Evolutionary conservation across 768 basidiomycete species (phyloP).

Genomic region (Pisolithus albus): DNA sequence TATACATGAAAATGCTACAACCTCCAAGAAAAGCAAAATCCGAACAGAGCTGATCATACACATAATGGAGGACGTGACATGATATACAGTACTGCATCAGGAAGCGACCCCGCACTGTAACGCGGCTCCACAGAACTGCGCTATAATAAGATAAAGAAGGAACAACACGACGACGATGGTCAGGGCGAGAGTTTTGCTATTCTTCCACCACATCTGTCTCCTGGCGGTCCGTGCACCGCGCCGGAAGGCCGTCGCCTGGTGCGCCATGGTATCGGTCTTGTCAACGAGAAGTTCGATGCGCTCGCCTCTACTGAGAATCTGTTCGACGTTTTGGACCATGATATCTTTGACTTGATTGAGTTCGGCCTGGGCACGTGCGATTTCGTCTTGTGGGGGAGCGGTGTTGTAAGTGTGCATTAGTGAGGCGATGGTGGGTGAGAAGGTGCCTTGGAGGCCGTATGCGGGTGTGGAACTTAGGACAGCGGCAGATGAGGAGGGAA

Average conservation of each 20-base stretch:
- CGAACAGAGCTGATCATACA: background rate
- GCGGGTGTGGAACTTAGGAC: constrained; percentile 42
- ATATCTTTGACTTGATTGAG: constrained; percentile 89
- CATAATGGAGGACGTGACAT: background rate
- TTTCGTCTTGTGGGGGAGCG: constrained; percentile 79
- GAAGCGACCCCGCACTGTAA: constrained; percentile 48
- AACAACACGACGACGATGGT: constrained; percentile 65
- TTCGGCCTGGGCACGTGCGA: constrained; percentile 84
- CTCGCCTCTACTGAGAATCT: constrained; percentile 90
- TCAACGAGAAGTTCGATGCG: constrained; percentile 93
- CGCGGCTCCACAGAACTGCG: constrained; percentile 84
- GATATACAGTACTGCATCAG: background rate
- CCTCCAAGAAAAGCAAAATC: constrained; percentile 1
- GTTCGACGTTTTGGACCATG: constrained; percentile 98
- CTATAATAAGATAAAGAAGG: constrained; percentile 74
- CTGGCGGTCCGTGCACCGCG: constrained; percentile 79
- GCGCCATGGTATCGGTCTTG: constrained; percentile 94
- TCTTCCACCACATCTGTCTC: constrained; percentile 88
- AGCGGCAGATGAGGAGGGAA: constrained; percentile 58
- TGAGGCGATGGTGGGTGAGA: constrained; percentile 61
- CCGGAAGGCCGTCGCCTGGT: constrained; percentile 89
- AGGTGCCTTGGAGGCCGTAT: constrained; percentile 64
- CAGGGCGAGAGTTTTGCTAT: constrained; percentile 61
- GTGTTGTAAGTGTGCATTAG: constrained; percentile 89
- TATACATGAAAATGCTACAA: constrained; percentile 7